Evolutionary conservation across 306 rosid species (phyloP).

Genomic region (Quercus robur): DNA sequence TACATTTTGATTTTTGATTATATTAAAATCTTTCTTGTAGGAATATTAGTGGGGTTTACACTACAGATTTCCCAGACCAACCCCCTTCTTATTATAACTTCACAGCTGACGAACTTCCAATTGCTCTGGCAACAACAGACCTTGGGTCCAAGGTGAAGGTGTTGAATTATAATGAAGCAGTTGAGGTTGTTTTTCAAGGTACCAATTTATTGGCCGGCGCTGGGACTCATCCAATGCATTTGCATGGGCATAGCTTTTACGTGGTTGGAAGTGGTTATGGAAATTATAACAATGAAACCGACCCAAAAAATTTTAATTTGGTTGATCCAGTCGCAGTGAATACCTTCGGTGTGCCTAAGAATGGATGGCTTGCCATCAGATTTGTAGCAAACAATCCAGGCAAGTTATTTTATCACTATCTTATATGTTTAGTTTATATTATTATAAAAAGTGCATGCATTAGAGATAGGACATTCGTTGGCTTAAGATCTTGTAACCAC

Average conservation of each 20-base stretch:
- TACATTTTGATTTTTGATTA: not conserved
- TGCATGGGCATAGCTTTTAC: not conserved
- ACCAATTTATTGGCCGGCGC: not conserved
- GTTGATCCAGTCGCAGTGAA: constrained; percentile 30
- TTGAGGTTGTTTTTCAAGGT: constrained; percentile 14
- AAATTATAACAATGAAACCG: not conserved
- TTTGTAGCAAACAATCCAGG: constrained; percentile 23
- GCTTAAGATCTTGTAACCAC: no score
- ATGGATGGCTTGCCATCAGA: constrained; percentile 15
- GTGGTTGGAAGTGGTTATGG: not conserved
- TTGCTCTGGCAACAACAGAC: not conserved
- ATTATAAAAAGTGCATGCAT: no score
- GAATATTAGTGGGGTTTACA: not conserved
- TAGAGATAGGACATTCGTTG: no score
- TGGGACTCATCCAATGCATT: constrained; percentile 15
- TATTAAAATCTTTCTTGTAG: not conserved
- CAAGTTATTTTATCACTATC: not conserved
- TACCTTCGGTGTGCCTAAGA: constrained; percentile 29
- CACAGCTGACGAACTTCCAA: not conserved
- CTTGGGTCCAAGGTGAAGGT: constrained; percentile 7
- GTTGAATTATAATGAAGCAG: not conserved
- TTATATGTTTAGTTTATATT: not conserved
- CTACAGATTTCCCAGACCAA: not conserved
- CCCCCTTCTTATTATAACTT: constrained; percentile 1
- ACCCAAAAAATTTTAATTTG: constrained; percentile 28